Evolutionary conservation across 2,329 filamentous ascomycete genomes (phyloP).

Genomic region (Cladophialophora bantiana): DNA sequence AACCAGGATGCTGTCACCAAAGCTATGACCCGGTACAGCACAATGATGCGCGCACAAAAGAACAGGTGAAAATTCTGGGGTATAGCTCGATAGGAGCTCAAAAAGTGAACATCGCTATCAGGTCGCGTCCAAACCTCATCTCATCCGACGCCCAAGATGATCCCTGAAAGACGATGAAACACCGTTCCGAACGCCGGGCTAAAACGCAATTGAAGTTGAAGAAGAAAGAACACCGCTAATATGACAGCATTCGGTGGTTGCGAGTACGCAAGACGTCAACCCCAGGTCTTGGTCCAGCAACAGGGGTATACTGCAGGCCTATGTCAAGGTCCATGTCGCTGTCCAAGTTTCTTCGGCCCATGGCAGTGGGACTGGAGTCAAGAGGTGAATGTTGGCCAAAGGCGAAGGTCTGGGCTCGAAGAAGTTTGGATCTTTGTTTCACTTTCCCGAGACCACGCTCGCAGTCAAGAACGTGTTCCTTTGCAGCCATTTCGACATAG

Average conservation of each 20-base stretch:
- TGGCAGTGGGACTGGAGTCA: constrained; percentile 68
- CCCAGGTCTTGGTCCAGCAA: constrained; percentile 32
- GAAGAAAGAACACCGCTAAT: constrained; percentile 32
- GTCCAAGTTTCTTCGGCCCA: constrained; percentile 46
- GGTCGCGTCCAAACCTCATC: constrained; percentile 14
- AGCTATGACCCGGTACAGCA: constrained; percentile 28
- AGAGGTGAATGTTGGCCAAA: constrained; percentile 77
- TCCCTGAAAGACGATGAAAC: constrained; percentile 19
- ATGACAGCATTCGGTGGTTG: constrained; percentile 39
- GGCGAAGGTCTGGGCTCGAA: constrained; percentile 90
- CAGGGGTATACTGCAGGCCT: constrained; percentile 37
- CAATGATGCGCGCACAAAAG: constrained; percentile 25
- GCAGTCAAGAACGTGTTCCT: constrained; percentile 89
- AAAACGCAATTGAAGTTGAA: constrained; percentile 30
- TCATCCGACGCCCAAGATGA: constrained; percentile 12
- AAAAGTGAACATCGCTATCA: constrained; percentile 20
- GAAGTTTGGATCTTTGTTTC: constrained; percentile 84
- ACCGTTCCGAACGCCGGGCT: constrained; percentile 38
- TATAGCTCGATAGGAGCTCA: constrained; percentile 14
- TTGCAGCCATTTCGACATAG: constrained; percentile 95
- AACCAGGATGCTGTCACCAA: constrained; percentile 12
- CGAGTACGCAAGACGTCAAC: constrained; percentile 33
- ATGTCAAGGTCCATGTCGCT: constrained; percentile 41
- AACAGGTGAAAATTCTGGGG: constrained; percentile 9
- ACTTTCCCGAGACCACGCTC: constrained; percentile 94